Conservation (phyloP, 1,139 yeast species). For the Yamadazyma diospyri region DNA sequence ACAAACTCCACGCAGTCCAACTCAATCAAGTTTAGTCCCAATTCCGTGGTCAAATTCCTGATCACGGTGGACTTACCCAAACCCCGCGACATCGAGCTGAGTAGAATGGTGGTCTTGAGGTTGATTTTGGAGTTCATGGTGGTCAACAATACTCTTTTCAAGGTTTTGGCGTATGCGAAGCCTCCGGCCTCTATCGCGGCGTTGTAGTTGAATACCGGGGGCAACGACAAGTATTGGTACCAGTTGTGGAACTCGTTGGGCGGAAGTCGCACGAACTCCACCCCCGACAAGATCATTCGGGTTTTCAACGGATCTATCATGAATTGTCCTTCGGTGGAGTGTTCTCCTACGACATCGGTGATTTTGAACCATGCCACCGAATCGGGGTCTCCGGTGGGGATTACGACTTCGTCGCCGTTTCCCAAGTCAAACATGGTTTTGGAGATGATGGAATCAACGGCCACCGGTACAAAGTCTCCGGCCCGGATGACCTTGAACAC, state of each 20-base stretch:
- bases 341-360: constrained; percentile 35
- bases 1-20: constrained; percentile 66
- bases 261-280: constrained; percentile 40
- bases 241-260: constrained; percentile 38
- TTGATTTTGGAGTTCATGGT: constrained; percentile 34
- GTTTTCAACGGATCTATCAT: constrained; percentile 64
- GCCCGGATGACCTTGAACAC: constrained; percentile 54
- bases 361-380: constrained; percentile 83
- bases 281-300: constrained; percentile 65
- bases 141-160: constrained; percentile 50
- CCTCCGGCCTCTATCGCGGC: constrained; percentile 12
- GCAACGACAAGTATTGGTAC: constrained; percentile 45
- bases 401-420: constrained; percentile 29
- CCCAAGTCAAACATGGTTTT: constrained; percentile 48
- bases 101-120: constrained; percentile 59
- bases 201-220: constrained; percentile 36
- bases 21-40: constrained; percentile 69
- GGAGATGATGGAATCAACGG: constrained; percentile 70
- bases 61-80: constrained; percentile 76
- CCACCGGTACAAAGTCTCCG: constrained; percentile 72
- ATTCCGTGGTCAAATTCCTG: constrained; percentile 47
- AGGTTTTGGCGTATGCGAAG: constrained; percentile 51
- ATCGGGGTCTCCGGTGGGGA: constrained; percentile 65
- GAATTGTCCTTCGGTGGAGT: constrained; percentile 34
- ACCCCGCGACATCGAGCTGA: constrained; percentile 70